Evolutionary conservation across 2,329 filamentous ascomycete species (phyloP).

Genomic region (Nothophaeocryptopus gaeumannii): DNA sequence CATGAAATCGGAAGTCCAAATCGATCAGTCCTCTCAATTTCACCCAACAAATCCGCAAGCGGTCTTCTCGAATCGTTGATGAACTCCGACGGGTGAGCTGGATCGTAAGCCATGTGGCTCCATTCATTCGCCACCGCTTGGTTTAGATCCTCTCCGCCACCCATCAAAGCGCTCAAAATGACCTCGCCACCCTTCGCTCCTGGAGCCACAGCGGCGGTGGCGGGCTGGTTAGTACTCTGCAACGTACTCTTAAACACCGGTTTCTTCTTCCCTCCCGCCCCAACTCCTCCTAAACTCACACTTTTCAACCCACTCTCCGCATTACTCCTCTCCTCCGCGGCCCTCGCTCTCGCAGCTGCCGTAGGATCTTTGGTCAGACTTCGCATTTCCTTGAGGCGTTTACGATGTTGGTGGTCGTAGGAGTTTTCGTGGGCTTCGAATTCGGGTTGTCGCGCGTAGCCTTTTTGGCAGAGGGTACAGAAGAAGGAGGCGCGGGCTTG

Average conservation of each 20-base stretch:
- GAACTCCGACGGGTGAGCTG: too few species aligned
- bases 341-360: slow-evolving; percentile 63
- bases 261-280: slow-evolving; percentile 26
- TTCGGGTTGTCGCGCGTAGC: slow-evolving; percentile 91
- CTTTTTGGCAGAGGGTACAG: slow-evolving; percentile 86
- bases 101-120: too few species aligned
- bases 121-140: too few species aligned
- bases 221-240: slow-evolving; percentile 15
- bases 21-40: too few species aligned
- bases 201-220: too few species aligned
- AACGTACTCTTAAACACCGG: slow-evolving; percentile 33
- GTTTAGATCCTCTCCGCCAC: too few species aligned
- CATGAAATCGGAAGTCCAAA: too few species aligned
- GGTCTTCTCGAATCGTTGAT: too few species aligned
- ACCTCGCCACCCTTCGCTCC: too few species aligned
- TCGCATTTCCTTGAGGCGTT: slow-evolving; percentile 80
- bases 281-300: slow-evolving; percentile 11
- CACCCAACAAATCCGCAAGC: too few species aligned
- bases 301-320: slow-evolving; percentile 61
- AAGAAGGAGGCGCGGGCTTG: slow-evolving; percentile 78
- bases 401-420: slow-evolving; percentile 94
- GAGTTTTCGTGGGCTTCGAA: slow-evolving; percentile 91
- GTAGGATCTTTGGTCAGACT: slow-evolving; percentile 72
- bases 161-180: too few species aligned
- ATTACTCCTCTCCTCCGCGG: slow-evolving; percentile 56